These are phyloP conservation scores for Tulasnella sp. DNA, from an alignment of 768 basidiomycete species.

Conservation along the genomic window DNA sequence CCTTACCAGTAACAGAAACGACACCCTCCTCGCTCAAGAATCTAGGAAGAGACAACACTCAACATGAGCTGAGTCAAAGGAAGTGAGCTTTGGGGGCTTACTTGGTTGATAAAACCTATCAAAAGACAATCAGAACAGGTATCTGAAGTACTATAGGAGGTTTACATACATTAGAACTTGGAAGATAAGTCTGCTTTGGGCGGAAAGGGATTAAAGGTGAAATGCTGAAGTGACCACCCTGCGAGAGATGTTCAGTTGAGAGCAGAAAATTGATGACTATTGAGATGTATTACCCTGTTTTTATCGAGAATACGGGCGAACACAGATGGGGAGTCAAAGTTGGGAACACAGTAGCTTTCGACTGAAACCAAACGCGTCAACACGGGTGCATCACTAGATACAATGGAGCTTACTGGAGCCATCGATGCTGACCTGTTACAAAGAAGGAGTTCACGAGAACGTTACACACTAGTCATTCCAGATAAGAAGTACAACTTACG, in stretches of 20 bases:
- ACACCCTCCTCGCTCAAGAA: slow-evolving; percentile 85
- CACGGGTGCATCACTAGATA: neutral
- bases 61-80: neutral
- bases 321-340: slow-evolving; percentile 88
- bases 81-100: slow-evolving; percentile 17
- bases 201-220: slow-evolving; percentile 55
- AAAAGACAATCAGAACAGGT: slow-evolving; percentile 17
- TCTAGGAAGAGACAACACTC: slow-evolving; percentile 22
- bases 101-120: slow-evolving; percentile 74
- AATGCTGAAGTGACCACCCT: slow-evolving; percentile 88
- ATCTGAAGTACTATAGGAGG: slow-evolving; percentile 24
- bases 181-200: slow-evolving; percentile 72
- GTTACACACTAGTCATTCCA: neutral
- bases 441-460: slow-evolving; percentile 1
- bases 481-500: slow-evolving; percentile 24
- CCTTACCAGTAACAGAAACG: slow-evolving; percentile 59
- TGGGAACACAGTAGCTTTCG: slow-evolving; percentile 83
- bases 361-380: slow-evolving; percentile 32
- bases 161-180: slow-evolving; percentile 57
- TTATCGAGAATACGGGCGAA: slow-evolving; percentile 86
- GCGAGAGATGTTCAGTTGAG: neutral
- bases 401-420: slow-evolving; percentile 57
- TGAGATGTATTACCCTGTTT: slow-evolving; percentile 37
- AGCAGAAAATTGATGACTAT: slow-evolving; percentile 4
- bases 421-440: slow-evolving; percentile 52